Evolutionary conservation across 176 grass and related monocot species (phyloP).

Genomic region (Olyra latifolia): DNA sequence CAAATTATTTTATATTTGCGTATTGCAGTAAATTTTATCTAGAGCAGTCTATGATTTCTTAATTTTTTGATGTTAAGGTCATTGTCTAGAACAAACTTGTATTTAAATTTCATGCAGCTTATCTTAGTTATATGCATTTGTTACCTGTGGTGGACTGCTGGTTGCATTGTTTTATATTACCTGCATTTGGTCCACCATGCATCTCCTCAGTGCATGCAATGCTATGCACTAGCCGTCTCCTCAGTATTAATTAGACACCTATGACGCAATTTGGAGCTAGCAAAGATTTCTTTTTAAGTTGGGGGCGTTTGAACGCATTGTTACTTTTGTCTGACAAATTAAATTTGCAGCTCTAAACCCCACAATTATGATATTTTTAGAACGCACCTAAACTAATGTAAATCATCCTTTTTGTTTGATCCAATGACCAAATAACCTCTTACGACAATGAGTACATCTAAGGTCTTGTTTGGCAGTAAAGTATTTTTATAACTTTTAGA

Average conservation of each 20-base stretch:
- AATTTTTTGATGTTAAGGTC: not conserved
- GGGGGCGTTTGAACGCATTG: constrained; percentile 10
- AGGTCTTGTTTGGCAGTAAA: too few species aligned
- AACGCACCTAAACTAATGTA: too few species aligned
- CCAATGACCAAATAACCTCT: too few species aligned
- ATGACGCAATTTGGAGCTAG: not conserved
- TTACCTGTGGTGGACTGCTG: not conserved
- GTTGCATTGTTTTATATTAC: too few species aligned
- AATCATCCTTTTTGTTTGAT: too few species aligned
- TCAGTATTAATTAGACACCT: too few species aligned
- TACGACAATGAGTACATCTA: too few species aligned
- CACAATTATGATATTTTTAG: too few species aligned
- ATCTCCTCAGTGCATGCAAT: not conserved
- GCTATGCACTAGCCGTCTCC: not conserved
- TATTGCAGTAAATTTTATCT: not conserved
- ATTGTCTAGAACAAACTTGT: not conserved
- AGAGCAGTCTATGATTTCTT: not conserved
- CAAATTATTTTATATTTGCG: not conserved
- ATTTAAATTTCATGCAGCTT: not conserved
- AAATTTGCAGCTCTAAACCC: not conserved
- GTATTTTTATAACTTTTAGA: too few species aligned
- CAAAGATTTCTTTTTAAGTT: constrained; percentile 15
- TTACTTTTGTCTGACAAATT: constrained; percentile 27
- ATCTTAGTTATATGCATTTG: not conserved
- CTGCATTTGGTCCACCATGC: too few species aligned